A percentile compares a stretch with the other conserved stretches of the same genome.
phyloP scores from a whole-genome alignment of 1,139 yeast species.

The Kluyveromyces sp. region DNA sequence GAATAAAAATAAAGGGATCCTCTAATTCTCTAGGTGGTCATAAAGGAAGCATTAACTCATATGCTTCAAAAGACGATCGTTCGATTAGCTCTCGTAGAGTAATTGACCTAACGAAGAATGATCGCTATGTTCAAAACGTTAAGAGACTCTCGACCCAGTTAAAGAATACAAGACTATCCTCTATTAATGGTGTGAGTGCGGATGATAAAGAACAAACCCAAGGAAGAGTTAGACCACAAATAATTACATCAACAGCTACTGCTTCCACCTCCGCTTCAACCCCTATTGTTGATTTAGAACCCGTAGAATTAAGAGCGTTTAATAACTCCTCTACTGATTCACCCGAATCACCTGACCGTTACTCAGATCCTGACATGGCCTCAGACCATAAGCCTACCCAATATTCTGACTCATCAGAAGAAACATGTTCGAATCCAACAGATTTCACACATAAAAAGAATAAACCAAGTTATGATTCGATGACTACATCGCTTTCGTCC shows the following conservation, averaged over 20 bases:
- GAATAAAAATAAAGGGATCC: slow-evolving; percentile 18
- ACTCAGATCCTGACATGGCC: not conserved
- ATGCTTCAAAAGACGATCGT: slow-evolving; percentile 4
- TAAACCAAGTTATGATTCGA: slow-evolving; percentile 25
- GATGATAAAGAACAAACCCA: not conserved
- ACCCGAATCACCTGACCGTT: not conserved
- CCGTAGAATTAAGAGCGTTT: not conserved
- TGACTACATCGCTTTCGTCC: slow-evolving; percentile 28
- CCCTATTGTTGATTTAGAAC: not conserved
- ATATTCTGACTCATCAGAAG: slow-evolving; percentile 19
- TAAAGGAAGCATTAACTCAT: not conserved
- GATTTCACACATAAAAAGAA: slow-evolving; percentile 24
- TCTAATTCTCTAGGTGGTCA: slow-evolving; percentile 3
- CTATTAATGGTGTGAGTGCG: not conserved
- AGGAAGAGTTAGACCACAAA: not conserved
- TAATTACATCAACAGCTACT: not conserved
- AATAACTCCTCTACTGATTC: not conserved
- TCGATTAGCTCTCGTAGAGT: slow-evolving; percentile 6
- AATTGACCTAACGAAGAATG: slow-evolving; percentile 3
- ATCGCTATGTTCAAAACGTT: slow-evolving; percentile 20
- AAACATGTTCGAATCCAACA: slow-evolving; percentile 27
- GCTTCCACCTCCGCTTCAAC: no score
- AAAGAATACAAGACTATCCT: not conserved
- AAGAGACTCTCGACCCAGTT: slow-evolving; percentile 22
- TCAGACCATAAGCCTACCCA: slow-evolving; percentile 4